Conservation (phyloP, 129 eudicot species). For the Centrapalus pauciflorus region DNA sequence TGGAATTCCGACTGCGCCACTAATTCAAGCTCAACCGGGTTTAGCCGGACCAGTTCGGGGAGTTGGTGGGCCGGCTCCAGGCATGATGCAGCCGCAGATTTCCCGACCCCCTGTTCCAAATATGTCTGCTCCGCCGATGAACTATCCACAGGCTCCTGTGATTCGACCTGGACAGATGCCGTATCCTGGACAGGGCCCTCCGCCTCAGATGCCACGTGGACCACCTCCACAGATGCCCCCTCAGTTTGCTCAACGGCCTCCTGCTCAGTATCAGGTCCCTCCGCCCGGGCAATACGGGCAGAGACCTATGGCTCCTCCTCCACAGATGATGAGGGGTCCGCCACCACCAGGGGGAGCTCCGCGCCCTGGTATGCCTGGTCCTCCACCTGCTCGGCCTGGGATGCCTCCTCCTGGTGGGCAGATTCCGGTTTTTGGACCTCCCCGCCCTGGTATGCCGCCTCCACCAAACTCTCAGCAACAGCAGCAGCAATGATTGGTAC, state of each 20-base stretch:
- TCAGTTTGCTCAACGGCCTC: constrained; percentile 52
- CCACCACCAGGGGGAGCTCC: constrained; percentile 64
- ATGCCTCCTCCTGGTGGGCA: constrained; percentile 77
- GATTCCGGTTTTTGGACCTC: constrained; percentile 61
- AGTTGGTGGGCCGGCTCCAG: constrained; percentile 92
- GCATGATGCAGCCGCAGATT: constrained; percentile 96
- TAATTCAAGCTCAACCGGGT: constrained; percentile 82
- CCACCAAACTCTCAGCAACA: constrained; percentile 65
- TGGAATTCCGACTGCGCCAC: constrained; percentile 61
- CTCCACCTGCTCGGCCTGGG: constrained; percentile 63
- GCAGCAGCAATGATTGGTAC: constrained; percentile 41
- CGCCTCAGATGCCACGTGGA: constrained; percentile 50
- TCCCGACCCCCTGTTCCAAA: constrained; percentile 60
- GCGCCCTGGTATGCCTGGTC: constrained; percentile 43
- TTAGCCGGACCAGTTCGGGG: constrained; percentile 89
- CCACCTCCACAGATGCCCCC: constrained; percentile 74
- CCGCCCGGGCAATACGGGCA: constrained; percentile 76
- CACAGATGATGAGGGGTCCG: constrained; percentile 69
- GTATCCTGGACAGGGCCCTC: constrained; percentile 42
- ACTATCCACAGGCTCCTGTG: constrained; percentile 56
- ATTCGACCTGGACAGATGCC: constrained; percentile 59
- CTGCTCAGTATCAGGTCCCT: constrained; percentile 45
- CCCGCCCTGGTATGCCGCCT: constrained; percentile 90
- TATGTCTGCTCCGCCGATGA: constrained; percentile 48
- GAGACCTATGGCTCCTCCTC: constrained; percentile 68